Conservation (phyloP, 495 filamentous ascomycete genomes). For the Delitschia confertaspora region DNA sequence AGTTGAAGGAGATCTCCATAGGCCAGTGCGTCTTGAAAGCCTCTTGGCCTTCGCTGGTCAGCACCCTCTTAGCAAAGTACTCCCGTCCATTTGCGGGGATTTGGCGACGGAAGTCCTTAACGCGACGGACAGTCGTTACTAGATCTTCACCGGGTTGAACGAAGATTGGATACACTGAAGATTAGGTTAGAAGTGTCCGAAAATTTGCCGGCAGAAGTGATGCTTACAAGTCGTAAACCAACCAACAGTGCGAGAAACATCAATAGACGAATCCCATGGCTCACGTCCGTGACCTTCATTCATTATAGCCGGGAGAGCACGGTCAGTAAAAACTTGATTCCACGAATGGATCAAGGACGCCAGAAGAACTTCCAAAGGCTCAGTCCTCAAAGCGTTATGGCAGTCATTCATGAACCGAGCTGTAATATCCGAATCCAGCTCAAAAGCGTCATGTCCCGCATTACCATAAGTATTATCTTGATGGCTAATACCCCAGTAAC, state of each 20-base stretch:
- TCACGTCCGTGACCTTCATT: constrained; percentile 35
- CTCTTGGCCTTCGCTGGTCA: constrained; percentile 38
- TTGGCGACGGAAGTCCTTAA: constrained; percentile 21
- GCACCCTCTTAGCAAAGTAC: constrained; percentile 39
- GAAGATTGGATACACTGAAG: constrained; percentile 20
- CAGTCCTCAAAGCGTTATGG: constrained; percentile 22
- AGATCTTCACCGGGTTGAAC: constrained; percentile 13
- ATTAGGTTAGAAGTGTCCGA: too few relatives aligned
- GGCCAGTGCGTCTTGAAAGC: constrained; percentile 44
- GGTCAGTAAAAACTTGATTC: constrained; percentile 26
- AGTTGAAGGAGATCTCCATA: constrained; percentile 65
- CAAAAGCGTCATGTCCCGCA: constrained; percentile 14
- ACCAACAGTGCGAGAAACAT: constrained; percentile 32
- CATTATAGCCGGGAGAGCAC: constrained; percentile 23
- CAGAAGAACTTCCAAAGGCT: constrained; percentile 30
- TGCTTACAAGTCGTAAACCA: constrained; percentile 32
- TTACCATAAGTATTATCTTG: constrained; percentile 20
- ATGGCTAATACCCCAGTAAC: constrained; percentile 26
- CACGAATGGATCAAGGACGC: constrained; percentile 33
- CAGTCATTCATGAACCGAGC: constrained; percentile 8
- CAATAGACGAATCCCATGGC: constrained; percentile 26
- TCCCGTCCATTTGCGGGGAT: constrained; percentile 23
- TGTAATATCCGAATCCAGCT: constrained; percentile 7
- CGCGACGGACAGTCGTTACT: constrained; percentile 22
- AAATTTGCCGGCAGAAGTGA: too few relatives aligned